Base-by-base conservation (phyloP, 1,284 basidiomycete genomes). In the Ceratobasidium sp. region DNA sequence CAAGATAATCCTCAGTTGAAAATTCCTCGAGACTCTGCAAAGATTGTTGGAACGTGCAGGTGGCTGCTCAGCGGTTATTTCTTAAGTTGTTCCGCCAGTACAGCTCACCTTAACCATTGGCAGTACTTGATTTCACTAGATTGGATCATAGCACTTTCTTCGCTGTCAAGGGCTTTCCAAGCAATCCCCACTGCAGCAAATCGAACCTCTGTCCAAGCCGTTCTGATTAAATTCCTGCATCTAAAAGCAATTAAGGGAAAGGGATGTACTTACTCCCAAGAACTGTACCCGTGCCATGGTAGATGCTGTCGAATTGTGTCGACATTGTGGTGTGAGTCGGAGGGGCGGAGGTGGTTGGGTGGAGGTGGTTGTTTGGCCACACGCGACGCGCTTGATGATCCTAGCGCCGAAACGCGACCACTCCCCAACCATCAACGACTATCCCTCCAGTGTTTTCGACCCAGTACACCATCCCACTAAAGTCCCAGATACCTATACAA, bases 151-250 rank as follows among this genome's bases (percentile, higher is more conserved):
- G 87, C 86, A 59, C 90, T 87, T 2, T 84, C 82, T 58, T 89
- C 88, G 64, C 88, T 90, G 79, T 92, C 81, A 58, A 82, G 80
- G 8, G 83, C 80, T 78, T 88, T 97, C 96, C 96, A 98, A 6
- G 94, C 96, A 83, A 98, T 91, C 65, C 96, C 96, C 78, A 90
- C 93, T 31, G 87, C 80, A 24, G 94, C 95, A 78, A 98, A 88
- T 79, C 96, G 92, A 74, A 98, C 88, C 84, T 96, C 95, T 97
- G 81, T 19, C 56, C 49, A 72, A 43, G 48, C 29, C 27, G 43
- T 59, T 48, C 24, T 62, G 22, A 34, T 49, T 29, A 56, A 31
- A 31, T 24, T 6, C 41, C 16, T 54, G 49, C 29, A 54, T 24
- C 39, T 7, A 41, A 16, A 66, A 41, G 46, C n/a, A 14, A 27